Base-by-base conservation (phyloP, 2,329 filamentous ascomycete species). In the Metarhizium guizhouense region DNA sequence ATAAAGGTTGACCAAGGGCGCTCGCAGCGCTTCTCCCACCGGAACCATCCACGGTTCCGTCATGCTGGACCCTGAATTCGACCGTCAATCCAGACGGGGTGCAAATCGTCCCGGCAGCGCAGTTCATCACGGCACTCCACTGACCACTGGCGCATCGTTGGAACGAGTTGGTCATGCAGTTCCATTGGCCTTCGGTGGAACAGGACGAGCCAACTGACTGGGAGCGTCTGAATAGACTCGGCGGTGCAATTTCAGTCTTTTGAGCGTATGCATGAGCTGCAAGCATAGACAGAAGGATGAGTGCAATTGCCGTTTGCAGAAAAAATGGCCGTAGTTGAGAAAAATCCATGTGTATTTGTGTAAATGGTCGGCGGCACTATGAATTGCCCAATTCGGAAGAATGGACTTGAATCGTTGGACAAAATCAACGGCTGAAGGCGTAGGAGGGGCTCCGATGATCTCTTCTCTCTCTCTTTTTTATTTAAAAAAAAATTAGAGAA, bases 131-230 rank as follows among this genome's bases (percentile, higher is more conserved):
- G 1, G 58, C 65, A 58, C 72, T 77, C 78, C 78, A 81, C 11
- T 56, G 63, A 2, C 77, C 77, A 10, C 68, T 64, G 3, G 74
- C 76, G 61, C 78, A 81, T 32, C 78, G 72, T 65, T 81, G 78
- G 68, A 75, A 81, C 38, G 68, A 70, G 20, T 60, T 66, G 1
- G 68, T 70, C 68, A 81, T 74, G 68, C 79, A 81, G 65, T 80
- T 78, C 78, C 78, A 81, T 58, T 74, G 72, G n/a, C 78, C 78
- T 57, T 81, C 77, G 13, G 67, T 62, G 11, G 67, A 64, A 64
- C 78, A 81, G 4, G 65, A 60, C 2, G 72, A 66, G 20, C 75
- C 75, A 3, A 62, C 65, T 13, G 65, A 57, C 57, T 72, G 63
- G 14, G 11, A 56, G 18, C 1, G 65, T 48, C 40, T 48, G 32